Base-by-base conservation (phyloP, 2,329 filamentous ascomycete species). In the Fusarium dlaminii region DNA sequence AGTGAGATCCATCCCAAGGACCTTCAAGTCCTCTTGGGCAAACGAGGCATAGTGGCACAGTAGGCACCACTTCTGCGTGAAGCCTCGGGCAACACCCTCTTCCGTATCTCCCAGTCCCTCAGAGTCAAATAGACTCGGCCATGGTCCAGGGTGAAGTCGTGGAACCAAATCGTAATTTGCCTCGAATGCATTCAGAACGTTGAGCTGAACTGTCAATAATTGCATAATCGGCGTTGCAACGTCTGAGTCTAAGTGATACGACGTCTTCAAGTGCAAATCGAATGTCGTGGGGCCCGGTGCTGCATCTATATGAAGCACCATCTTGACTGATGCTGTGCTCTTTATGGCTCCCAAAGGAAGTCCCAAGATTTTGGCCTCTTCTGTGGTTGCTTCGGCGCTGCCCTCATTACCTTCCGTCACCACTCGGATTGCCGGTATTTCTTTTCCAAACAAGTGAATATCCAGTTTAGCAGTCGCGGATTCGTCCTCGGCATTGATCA, bases 111-210 rank as follows among this genome's bases (percentile, higher is more conserved):
- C 80, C 7, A 89, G 77, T 20, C 84, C 84, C 29, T 90, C 87
- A 24, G 89, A 85, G 59, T 91, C 87, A 81, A 98, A 99, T 77
- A 97, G 91, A 80, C 92, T 95, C 3, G 96, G 95, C 96, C 96
- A 99, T 6, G 90, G 87, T 55, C 93, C 91, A 0, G 88, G 82
- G 81, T 98, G 93, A 8, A 98, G 86, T 15, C 93, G 89, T 17
- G 96, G 95, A 18, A 92, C 87, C 70, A 98, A 90, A 71, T 97
- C 94, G 81, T 97, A 98, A 78, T 93, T 96, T 22, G 95, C 94
- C 83, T 98, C 95, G 77, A 99, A 98, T 0, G 96, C 94, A 56
- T 91, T 92, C 61, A 94, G 90, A 63, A 98, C 88, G 42, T 90
- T 89, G 10, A 98, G 82, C 60, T 92, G 91, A 43, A 93, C 87